Conservation (phyloP, 75 land plant genomes). For the Ceratopteris richardii region DNA sequence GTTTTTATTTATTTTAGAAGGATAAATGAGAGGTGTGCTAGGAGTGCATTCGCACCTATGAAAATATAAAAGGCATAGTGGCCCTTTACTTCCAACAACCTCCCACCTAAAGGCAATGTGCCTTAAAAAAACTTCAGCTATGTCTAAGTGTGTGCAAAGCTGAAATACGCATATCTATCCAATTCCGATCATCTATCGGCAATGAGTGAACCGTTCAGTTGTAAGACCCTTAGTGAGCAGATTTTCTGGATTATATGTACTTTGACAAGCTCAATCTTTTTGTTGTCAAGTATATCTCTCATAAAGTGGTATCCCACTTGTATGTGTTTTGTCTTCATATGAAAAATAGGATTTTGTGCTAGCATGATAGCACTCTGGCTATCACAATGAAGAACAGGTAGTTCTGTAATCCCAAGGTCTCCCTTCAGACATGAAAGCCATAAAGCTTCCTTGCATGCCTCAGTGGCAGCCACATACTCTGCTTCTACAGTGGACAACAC, state of each 20-base stretch:
- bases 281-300: not conserved
- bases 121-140: conserved; percentile 34
- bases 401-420: not conserved
- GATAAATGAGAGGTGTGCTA: too few relatives aligned
- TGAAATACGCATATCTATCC: too few relatives aligned
- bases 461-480: conserved; percentile 8
- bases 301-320: conserved; percentile 18
- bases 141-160: conserved; percentile 33
- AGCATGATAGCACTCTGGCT: conserved; percentile 10
- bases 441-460: not conserved
- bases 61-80: too few relatives aligned
- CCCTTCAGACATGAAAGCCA: conserved; percentile 6
- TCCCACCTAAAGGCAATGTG: not conserved
- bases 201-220: not conserved
- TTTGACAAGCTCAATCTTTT: not conserved
- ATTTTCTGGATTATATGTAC: not conserved
- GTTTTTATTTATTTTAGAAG: too few relatives aligned
- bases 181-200: conserved; percentile 1
- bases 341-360: conserved; percentile 8
- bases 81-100: not conserved
- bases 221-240: not conserved
- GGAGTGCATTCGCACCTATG: too few relatives aligned
- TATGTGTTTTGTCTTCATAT: conserved; percentile 21
- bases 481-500: conserved; percentile 9
- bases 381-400: conserved; percentile 4